Base-by-base conservation (phyloP, 2,329 filamentous ascomycete species). In the Chaetomiaceae sp. region DNA sequence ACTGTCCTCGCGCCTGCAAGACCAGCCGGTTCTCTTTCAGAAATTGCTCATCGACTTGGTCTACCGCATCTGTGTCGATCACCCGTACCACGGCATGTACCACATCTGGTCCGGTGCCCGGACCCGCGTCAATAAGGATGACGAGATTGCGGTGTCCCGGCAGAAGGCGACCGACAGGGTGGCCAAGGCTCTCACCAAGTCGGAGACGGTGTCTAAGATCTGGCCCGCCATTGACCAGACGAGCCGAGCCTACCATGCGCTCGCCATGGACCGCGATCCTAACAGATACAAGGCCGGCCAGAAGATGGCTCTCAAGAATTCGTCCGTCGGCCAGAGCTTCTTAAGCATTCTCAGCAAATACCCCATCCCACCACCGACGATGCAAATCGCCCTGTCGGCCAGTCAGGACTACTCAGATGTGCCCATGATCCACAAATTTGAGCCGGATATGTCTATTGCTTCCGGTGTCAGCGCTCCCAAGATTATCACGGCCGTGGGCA, bases 51-150 rank as follows among this genome's bases (percentile, higher is more conserved):
- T 81, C 42, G 72, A 74, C 2, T 70, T 98, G 15, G 82, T 97
- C 4, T 80, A 82, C 59, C 83, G 82, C 8, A 95, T 98, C 45
- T 97, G 91, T 60, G 74, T 78, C 10, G 89, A 98, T 47, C 93
- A 99, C 66, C 94, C 93, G 0, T 95, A 90, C 63, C 94, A 98
- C 62, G 89, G 89, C 39, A 91, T 97, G 82, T 95, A 98, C 62
- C 90, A 97, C 57, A 88, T 98, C 34, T 96, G 91, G 72, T 87
- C 90, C 2, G 83, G 85, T 18, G 82, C 79, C 36, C 86, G 83
- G 57, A 81, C 78, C 42, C 83, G 81, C 49, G 77, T 76, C 41
- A 81, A 83, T 56, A 74, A 73, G 42, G 83, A 85, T 56, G 91
- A 96, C 55, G 79, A 85, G 33, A 78, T 84, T 3, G 86, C 87